phyloP scores from a whole-genome alignment of 345 rosid species.

The Mallotus nudiflorus region DNA sequence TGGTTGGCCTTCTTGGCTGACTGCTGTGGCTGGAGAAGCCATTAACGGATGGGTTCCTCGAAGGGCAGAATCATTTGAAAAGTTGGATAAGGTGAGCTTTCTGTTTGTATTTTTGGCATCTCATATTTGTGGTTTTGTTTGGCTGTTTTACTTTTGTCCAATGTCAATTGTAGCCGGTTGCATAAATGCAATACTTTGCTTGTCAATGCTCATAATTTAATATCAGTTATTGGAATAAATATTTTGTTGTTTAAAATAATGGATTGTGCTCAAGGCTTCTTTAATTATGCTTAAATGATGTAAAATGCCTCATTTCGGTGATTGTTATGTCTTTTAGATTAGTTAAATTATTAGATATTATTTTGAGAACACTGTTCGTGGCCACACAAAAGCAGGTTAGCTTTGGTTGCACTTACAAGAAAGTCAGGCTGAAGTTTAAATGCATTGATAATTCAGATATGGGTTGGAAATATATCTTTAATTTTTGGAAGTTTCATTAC shows the following conservation, averaged over 20 bases:
- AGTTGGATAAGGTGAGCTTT: constrained; percentile 75
- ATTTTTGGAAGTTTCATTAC: not conserved
- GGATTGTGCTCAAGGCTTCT: not conserved
- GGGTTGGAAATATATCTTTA: not conserved
- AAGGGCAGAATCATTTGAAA: constrained; percentile 86
- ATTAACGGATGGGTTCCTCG: constrained; percentile 95
- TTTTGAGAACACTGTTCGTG: not conserved
- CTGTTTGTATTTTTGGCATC: not conserved
- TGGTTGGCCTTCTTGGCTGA: constrained; percentile 98
- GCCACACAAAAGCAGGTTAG: no score
- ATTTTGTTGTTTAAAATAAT: not conserved
- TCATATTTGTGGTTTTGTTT: not conserved
- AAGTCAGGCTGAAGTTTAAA: not conserved
- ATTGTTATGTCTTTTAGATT: not conserved
- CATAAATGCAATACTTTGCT: not conserved
- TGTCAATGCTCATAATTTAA: not conserved
- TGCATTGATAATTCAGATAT: not conserved
- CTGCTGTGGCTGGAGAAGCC: constrained; percentile 94
- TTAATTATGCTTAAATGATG: not conserved
- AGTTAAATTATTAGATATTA: not conserved
- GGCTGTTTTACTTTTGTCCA: not conserved
- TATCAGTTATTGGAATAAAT: not conserved
- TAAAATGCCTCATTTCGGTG: not conserved
- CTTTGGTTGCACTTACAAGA: not conserved
- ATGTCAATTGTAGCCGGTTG: constrained; percentile 11